Evolutionary conservation across 345 rosid genomes (phyloP).

Genomic region (Kernera saxatilis): DNA sequence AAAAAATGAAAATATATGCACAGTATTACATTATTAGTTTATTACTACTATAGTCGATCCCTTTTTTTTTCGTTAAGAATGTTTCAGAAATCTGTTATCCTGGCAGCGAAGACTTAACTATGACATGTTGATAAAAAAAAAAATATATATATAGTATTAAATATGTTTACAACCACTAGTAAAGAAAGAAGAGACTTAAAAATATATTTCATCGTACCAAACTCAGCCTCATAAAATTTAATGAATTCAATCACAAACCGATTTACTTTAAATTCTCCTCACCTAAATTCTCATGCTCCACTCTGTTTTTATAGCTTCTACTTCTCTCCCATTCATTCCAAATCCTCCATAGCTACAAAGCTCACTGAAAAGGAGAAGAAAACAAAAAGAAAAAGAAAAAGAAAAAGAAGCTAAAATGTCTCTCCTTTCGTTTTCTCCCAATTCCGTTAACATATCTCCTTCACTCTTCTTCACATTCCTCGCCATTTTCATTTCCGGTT

Average conservation of each 20-base stretch:
- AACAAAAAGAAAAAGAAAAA: too few relatives aligned
- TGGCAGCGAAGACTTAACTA: too few relatives aligned
- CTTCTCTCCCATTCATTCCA: not conserved
- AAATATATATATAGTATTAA: too few relatives aligned
- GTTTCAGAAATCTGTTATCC: too few relatives aligned
- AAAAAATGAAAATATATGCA: too few relatives aligned
- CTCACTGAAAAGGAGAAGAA: not conserved
- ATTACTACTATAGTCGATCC: too few relatives aligned
- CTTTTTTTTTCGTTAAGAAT: too few relatives aligned
- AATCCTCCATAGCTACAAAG: conserved; percentile 3
- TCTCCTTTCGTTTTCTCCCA: not conserved
- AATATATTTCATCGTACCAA: not conserved
- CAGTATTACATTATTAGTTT: too few relatives aligned
- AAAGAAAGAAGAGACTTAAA: not conserved
- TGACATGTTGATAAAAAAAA: too few relatives aligned
- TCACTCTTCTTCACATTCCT: conserved; percentile 16
- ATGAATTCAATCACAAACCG: not conserved
- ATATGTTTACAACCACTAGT: not conserved
- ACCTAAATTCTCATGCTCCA: conserved; percentile 28
- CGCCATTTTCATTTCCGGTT: conserved; percentile 34
- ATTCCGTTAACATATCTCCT: conserved; percentile 2
- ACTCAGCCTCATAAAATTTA: conserved; percentile 9
- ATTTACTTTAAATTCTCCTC: conserved; percentile 1
- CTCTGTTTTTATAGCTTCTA: conserved; percentile 24
- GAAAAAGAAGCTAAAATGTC: conserved; percentile 16